These are phyloP conservation scores for Cyberlindnera amylophila DNA, from an alignment of 805 yeast species.

Conservation along the genomic window DNA sequence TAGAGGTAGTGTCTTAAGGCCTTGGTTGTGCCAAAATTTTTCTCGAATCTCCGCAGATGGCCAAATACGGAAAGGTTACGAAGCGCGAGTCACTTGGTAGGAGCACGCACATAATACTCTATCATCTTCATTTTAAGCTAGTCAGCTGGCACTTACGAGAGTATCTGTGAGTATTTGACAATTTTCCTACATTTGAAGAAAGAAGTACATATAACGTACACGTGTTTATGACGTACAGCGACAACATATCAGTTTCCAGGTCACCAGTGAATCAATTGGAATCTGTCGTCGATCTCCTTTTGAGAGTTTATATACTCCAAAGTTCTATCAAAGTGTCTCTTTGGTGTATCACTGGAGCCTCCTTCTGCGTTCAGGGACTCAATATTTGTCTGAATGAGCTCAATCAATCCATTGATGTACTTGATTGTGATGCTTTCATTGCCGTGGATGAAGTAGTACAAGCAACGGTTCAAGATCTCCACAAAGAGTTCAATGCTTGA, in stretches of 20 bases:
- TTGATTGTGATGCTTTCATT: slow-evolving; percentile 62
- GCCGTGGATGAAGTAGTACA: slow-evolving; percentile 83
- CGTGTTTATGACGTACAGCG: too few species aligned
- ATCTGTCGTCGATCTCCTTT: slow-evolving; percentile 65
- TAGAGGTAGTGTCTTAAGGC: background rate
- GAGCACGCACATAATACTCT: too few species aligned
- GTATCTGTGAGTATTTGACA: too few species aligned
- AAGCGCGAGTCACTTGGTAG: too few species aligned
- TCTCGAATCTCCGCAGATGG: background rate
- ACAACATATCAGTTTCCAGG: too few species aligned
- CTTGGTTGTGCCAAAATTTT: background rate
- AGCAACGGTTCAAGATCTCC: slow-evolving; percentile 82
- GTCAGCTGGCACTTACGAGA: too few species aligned
- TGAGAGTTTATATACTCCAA: slow-evolving; percentile 67
- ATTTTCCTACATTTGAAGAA: too few species aligned
- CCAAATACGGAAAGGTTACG: background rate
- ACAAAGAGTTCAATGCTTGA: slow-evolving; percentile 79
- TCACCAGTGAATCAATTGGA: slow-evolving; percentile 43
- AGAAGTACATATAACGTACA: too few species aligned
- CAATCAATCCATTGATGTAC: slow-evolving; percentile 83
- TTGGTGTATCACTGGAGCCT: slow-evolving; percentile 18
- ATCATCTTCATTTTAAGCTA: too few species aligned
- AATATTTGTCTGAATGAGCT: slow-evolving; percentile 66
- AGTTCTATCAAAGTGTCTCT: slow-evolving; percentile 65
- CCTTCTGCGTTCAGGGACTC: slow-evolving; percentile 23